Evolutionary conservation across 768 basidiomycete genomes (phyloP), one percentile per base, ranked within the genome.

Genomic region (Naganishia friedmannii): DNA sequence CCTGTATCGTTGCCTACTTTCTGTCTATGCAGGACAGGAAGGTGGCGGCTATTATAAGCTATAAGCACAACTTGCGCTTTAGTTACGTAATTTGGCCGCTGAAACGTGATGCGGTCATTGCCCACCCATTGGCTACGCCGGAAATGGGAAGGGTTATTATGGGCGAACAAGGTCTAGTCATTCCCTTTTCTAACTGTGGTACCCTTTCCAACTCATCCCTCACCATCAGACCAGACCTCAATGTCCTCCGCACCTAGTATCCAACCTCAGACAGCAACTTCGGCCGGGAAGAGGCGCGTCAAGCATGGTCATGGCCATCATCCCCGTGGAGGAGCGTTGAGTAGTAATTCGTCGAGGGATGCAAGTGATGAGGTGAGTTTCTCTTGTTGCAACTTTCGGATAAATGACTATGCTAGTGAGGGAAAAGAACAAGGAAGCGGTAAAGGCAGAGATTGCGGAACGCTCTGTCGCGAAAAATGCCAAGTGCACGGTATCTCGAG

Each of bases 361-460:
- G 81, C 81, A 19, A 81, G 80, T 69, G 81, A 81, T 65, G 81
- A 82, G 78, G 81, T 82, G 67, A 73, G 77, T 73, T 34, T 19
- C 6, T 15, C 23, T 42, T 15, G 42, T 8, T 42, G 42, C 7
- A 5, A 17, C n/a, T n/a, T n/a, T n/a, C n/a, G n/a, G n/a, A n/a
- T n/a, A n/a, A n/a, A n/a, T n/a, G n/a, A n/a, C n/a, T n/a, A n/a
- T n/a, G n/a, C n/a, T n/a, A n/a, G n/a, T n/a, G n/a, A n/a, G n/a
- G n/a, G n/a, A n/a, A n/a, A n/a, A n/a, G n/a, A n/a, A n/a, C n/a
- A n/a, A n/a, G n/a, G n/a, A n/a, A n/a, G n/a, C n/a, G n/a, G 15
- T 17, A 15, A 2, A 42, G 2, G 9, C 2, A 2, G 42, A 17
- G 15, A 10, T 42, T 17, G 42, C 9, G 42, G 7, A 42, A n/a